Base-by-base conservation (phyloP, 208 protist species). In the Wallacemonas collosoma region DNA sequence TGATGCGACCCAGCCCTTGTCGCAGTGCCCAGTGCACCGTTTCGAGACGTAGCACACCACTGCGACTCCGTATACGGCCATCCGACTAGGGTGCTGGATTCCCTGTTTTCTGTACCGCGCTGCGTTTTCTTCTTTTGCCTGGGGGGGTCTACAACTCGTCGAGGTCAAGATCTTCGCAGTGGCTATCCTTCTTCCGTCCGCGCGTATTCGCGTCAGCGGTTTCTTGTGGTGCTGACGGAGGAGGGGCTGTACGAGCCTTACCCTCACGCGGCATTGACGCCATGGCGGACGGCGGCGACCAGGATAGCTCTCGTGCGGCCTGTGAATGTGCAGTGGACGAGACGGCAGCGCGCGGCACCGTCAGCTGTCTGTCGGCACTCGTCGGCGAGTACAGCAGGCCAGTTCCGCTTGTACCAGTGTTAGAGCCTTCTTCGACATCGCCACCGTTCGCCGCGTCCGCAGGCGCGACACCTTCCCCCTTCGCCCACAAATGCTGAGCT, bases 231-330 rank as follows among this genome's bases (percentile, higher is more conserved):
- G 60, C 43, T 5, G 40, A 9, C 1, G 38, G 3, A 48, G 15
- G 41, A 12, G 60, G 3, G 6, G 8, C 60, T 3, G 60, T 6
- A 9, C 3, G 60, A 41, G 41, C n/a, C 41, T 38, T 4, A 14
- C 15, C 60, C n/a, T 48, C 60, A n/a, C 60, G 60, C 8, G 60
- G 60, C 50, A 3, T 41, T 12, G 60, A 65, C 3, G 40, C 60
- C 60, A 65, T 65, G 14, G 60, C 60, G 5, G 60, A 65, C 11
- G 60, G 60, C 17, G 60, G 60, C 12, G 60, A 65, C 60, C 60
- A 65, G n/a, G 60, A 65, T 11, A 65, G n/a, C 43, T 4, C 60
- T n/a, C 60, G 60, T 8, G 60, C 60, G 12, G 60, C 60, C 26
- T 45, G 8, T 45, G 56, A 38, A 38, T 38, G 36, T 38, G 56